Evolutionary conservation across 2,329 filamentous ascomycete genomes (phyloP), one percentile per base, ranked within the genome.

Genomic region (Colletotrichum noveboracense): DNA sequence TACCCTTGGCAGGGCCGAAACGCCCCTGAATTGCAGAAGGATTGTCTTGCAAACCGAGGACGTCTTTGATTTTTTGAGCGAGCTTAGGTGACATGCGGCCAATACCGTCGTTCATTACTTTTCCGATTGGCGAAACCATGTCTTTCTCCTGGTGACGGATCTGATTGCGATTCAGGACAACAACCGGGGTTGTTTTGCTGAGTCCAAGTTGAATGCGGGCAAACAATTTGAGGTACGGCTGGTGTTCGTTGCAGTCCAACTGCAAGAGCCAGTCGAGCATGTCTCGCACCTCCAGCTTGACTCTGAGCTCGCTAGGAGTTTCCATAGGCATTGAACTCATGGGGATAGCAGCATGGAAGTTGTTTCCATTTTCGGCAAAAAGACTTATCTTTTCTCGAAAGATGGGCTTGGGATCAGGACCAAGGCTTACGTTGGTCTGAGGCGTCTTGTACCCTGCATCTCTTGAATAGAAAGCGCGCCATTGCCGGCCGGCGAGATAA

Each of bases 1-100:
- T 87, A 0, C 94, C 95, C 81, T 96, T 96, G 1, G 93, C 93
- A 21, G 93, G 91, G 12, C 91, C 93, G 43, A 96, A 89, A 1
- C 95, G 90, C 2, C 87, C 94, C 82, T 96, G 94, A 61, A 93
- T 92, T 0, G 89, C 92, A 38, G 90, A 90, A 0, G 94, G 93
- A 0, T 90, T 81, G n/a, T 89, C 87, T 0, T 81, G 78, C 0
- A 93, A 82, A 0, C 88, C 89, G 10, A 94, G 86, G 0, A 77
- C 76, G 1, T 86, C 80, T 30, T 89, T 87, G 7, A 95, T 87
- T 56, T 85, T 85, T 2, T 83, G 81, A 0, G 91, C 92, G 3
- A 94, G 88, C 2, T 86, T 88, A 6, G 87, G 85, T 0, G 94
- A 96, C 78, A 96, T 93, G 4, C 85, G 84, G 0, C 88, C 91